A percentile compares a stretch with the other conserved stretches of the same genome.
Conservation (phyloP, 2,329 filamentous ascomycete genomes). For the Ceratocystis ficicola region DNA sequence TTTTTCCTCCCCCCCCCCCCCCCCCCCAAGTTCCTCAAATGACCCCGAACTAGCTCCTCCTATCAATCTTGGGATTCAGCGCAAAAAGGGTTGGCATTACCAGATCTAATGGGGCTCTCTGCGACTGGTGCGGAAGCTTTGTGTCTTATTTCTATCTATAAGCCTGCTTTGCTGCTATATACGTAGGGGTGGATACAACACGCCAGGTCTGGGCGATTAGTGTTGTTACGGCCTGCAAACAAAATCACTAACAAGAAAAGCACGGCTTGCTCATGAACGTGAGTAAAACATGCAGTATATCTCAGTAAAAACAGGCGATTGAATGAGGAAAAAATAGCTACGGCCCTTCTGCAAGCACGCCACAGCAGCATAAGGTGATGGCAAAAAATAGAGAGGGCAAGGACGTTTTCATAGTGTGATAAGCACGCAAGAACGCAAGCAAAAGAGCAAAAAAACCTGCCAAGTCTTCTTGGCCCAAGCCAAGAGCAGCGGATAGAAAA, state of each 20-base stretch:
- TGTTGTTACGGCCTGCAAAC: not conserved
- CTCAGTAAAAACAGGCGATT: not conserved
- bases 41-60: not conserved
- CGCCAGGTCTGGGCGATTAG: not conserved
- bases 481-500: constrained; percentile 6
- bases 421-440: not conserved
- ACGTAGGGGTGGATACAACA: not conserved
- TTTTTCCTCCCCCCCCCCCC: not conserved
- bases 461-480: constrained; percentile 6
- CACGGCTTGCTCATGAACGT: not conserved
- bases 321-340: not conserved
- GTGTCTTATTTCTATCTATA: constrained; percentile 3
- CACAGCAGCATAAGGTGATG: not conserved
- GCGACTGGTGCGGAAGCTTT: constrained; percentile 7
- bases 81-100: constrained; percentile 1
- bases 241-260: constrained; percentile 2
- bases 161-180: not conserved
- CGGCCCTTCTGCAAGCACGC: not conserved
- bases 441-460: not conserved
- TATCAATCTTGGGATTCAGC: not conserved
- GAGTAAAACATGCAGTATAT: not conserved
- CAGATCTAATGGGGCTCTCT: not conserved
- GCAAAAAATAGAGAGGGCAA: not conserved
- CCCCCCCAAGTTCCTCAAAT: not conserved
- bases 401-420: constrained; percentile 6